A percentile compares a stretch with the other conserved stretches of the same genome.
Conservation (phyloP, 2,329 filamentous ascomycete species). For the Xylariaceae sp. region DNA sequence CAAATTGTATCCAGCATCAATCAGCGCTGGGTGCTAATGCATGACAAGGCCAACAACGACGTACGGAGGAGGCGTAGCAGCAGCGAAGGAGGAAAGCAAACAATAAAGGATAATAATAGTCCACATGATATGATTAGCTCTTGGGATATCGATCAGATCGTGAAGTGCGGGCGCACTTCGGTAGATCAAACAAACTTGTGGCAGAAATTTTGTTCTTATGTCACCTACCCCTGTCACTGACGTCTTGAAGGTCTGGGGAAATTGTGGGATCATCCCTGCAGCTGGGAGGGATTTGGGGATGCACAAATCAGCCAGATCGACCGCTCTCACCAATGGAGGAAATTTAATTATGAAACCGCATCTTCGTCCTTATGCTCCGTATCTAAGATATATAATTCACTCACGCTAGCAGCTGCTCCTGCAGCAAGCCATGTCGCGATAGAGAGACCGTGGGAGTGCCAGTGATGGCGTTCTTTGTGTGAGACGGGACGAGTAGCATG, state of each 20-base stretch:
- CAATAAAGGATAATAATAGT: not conserved
- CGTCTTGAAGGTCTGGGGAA: slow-evolving; percentile 23
- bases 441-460: no score
- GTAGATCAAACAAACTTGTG: slow-evolving; percentile 13
- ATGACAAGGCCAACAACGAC: slow-evolving; percentile 6
- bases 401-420: not conserved
- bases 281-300: not conserved
- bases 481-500: no score
- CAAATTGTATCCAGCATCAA: slow-evolving; percentile 5
- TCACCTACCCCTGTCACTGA: slow-evolving; percentile 11
- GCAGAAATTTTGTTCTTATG: slow-evolving; percentile 17
- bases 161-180: slow-evolving; percentile 10
- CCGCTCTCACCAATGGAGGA: not conserved
- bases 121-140: slow-evolving; percentile 5
- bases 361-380: not conserved
- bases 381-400: not conserved
- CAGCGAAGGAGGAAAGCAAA: slow-evolving; percentile 6
- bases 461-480: no score
- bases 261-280: slow-evolving; percentile 22
- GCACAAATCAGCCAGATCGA: slow-evolving; percentile 17
- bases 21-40: not conserved
- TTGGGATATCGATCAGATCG: slow-evolving; percentile 5
- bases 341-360: slow-evolving; percentile 5
- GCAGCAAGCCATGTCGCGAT: no score
- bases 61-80: not conserved